Conservation (phyloP, 345 rosid genomes). For the Pistacia integerrima region DNA sequence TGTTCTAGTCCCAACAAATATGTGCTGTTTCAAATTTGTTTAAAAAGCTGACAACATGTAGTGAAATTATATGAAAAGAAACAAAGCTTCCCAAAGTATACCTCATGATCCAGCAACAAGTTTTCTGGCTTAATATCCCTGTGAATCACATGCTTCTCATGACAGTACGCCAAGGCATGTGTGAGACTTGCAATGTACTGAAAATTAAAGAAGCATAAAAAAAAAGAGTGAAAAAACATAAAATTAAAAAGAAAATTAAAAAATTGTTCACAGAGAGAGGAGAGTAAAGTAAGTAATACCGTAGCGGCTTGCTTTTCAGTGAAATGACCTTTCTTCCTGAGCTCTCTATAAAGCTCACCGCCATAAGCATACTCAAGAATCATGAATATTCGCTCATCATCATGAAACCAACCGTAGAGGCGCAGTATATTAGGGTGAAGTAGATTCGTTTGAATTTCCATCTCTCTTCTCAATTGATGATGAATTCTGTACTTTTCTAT, state of each 20-base stretch:
- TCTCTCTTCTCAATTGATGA: conserved; percentile 83
- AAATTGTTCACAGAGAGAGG: neutral
- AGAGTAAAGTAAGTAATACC: conserved; percentile 33
- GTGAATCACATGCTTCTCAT: conserved; percentile 88
- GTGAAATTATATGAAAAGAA: neutral
- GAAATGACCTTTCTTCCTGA: conserved; percentile 60
- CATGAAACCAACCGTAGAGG: conserved; percentile 92
- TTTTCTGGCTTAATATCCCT: conserved; percentile 98
- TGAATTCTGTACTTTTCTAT: conserved; percentile 81
- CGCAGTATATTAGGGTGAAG: conserved; percentile 74
- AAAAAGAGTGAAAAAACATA: neutral
- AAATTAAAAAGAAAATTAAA: neutral
- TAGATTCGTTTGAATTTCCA: conserved; percentile 82
- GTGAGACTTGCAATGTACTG: conserved; percentile 93
- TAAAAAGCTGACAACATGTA: neutral
- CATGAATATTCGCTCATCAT: conserved; percentile 67
- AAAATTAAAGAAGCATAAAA: conserved; percentile 14
- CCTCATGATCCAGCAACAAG: conserved; percentile 95
- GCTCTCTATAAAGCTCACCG: conserved; percentile 81
- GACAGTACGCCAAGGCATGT: conserved; percentile 87
- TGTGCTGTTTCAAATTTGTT: neutral
- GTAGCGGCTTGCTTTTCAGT: conserved; percentile 80
- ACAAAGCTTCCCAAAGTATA: conserved; percentile 19
- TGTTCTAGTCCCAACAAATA: neutral
- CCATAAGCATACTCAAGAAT: conserved; percentile 93